phyloP scores from a whole-genome alignment of 2,329 filamentous ascomycete species.

The Cladosporium sp. region DNA sequence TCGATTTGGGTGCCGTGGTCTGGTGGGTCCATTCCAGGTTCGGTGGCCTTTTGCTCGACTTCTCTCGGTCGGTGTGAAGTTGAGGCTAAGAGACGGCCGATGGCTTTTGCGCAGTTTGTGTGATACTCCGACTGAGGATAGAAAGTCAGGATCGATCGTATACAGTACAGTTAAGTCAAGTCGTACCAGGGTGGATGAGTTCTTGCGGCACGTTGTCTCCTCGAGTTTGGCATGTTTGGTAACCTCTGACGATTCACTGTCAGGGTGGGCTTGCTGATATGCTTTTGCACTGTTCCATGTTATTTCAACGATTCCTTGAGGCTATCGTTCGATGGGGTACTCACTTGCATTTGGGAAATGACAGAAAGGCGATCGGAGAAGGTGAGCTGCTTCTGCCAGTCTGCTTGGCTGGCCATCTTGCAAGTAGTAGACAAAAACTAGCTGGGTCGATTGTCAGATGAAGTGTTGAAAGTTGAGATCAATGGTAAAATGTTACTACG shows the following conservation, averaged over 20 bases:
- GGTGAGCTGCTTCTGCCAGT: slow-evolving; percentile 44
- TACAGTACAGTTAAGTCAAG: background rate
- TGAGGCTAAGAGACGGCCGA: slow-evolving; percentile 32
- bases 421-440: too few species aligned
- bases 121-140: slow-evolving; percentile 58
- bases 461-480: too few species aligned
- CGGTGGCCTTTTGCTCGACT: slow-evolving; percentile 27
- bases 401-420: slow-evolving; percentile 15
- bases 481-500: too few species aligned
- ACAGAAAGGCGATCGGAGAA: slow-evolving; percentile 48
- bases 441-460: too few species aligned
- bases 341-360: slow-evolving; percentile 52
- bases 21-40: slow-evolving; percentile 37
- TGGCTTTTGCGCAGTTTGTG: slow-evolving; percentile 38
- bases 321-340: slow-evolving; percentile 11
- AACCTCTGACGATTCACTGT: slow-evolving; percentile 49
- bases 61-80: slow-evolving; percentile 33
- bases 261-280: slow-evolving; percentile 48
- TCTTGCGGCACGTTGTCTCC: slow-evolving; percentile 65
- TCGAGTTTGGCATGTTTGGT: slow-evolving; percentile 62
- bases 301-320: background rate
- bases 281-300: slow-evolving; percentile 46
- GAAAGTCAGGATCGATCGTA: slow-evolving; percentile 1
- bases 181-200: slow-evolving; percentile 58
- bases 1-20: slow-evolving; percentile 50